These are phyloP conservation scores for Verbena officinalis DNA, from an alignment of 257 asterid species.

Conservation along the genomic window DNA sequence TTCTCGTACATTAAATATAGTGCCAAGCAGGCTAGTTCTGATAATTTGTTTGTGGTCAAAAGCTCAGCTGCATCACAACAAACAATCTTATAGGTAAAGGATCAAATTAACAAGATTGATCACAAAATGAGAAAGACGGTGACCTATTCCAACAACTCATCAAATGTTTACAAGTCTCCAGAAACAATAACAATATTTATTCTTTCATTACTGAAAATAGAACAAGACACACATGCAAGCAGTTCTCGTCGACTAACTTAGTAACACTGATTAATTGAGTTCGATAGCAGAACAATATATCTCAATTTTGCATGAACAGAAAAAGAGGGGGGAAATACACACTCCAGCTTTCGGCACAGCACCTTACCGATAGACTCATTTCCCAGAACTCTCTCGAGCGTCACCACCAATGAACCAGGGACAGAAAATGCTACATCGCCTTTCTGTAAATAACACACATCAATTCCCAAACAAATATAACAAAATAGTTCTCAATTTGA, in stretches of 20 bases:
- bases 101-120: conserved; percentile 17
- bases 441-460: conserved; percentile 44
- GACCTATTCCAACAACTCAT: neutral
- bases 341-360: conserved; percentile 22
- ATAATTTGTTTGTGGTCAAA: conserved; percentile 89
- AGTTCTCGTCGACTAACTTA: neutral
- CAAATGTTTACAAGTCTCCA: neutral
- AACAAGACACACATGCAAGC: neutral
- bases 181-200: too few species aligned
- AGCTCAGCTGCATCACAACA: conserved; percentile 80
- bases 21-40: conserved; percentile 96
- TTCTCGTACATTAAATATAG: conserved; percentile 97
- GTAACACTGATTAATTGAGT: neutral
- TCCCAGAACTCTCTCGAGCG: conserved; percentile 94
- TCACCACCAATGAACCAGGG: conserved; percentile 89
- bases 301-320: conserved; percentile 18
- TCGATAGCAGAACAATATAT: conserved; percentile 10
- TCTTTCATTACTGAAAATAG: neutral
- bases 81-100: conserved; percentile 13
- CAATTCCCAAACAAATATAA: conserved; percentile 13
- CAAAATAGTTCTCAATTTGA: conserved; percentile 17
- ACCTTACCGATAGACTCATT: conserved; percentile 81
- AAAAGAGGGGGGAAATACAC: neutral
- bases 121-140: conserved; percentile 14
- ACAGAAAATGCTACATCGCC: conserved; percentile 90